These are phyloP conservation scores for Suillus luteus DNA, from an alignment of 768 basidiomycete genomes.

Conservation along the genomic window DNA sequence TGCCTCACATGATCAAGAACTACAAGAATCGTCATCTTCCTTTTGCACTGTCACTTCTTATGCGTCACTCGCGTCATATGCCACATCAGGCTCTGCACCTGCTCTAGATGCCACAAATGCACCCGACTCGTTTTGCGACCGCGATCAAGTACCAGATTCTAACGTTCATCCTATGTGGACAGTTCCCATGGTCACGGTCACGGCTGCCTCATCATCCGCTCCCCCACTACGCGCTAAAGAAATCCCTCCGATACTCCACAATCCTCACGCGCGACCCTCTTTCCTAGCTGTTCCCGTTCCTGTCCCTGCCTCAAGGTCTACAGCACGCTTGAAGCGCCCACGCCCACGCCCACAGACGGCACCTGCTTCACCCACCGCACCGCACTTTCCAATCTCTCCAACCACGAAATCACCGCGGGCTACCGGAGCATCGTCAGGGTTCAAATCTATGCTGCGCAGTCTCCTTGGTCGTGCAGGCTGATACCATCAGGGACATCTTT, in stretches of 20 bases:
- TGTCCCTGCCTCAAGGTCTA: neutral
- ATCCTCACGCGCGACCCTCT: neutral
- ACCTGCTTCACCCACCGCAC: slow-evolving; percentile 11
- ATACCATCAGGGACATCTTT: neutral
- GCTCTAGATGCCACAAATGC: neutral
- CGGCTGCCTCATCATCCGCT: slow-evolving; percentile 4
- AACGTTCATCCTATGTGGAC: slow-evolving; percentile 33
- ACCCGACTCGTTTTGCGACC: neutral
- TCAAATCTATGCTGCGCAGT: slow-evolving; percentile 6
- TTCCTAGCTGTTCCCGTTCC: neutral
- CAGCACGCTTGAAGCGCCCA: slow-evolving; percentile 11
- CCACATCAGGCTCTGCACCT: slow-evolving; percentile 4
- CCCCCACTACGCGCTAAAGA: neutral
- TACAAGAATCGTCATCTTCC: slow-evolving; percentile 8
- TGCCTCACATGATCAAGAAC: neutral
- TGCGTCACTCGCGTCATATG: neutral
- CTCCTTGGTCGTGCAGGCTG: neutral
- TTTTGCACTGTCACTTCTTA: slow-evolving; percentile 5
- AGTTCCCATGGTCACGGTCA: slow-evolving; percentile 29
- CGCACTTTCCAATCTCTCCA: neutral
- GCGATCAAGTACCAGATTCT: neutral
- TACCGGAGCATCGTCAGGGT: neutral
- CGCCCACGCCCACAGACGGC: slow-evolving; percentile 32
- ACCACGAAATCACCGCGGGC: neutral
- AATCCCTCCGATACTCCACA: slow-evolving; percentile 6